Evolutionary conservation across 441 rosid species (phyloP).

Genomic region (Corymbia calophylla): DNA sequence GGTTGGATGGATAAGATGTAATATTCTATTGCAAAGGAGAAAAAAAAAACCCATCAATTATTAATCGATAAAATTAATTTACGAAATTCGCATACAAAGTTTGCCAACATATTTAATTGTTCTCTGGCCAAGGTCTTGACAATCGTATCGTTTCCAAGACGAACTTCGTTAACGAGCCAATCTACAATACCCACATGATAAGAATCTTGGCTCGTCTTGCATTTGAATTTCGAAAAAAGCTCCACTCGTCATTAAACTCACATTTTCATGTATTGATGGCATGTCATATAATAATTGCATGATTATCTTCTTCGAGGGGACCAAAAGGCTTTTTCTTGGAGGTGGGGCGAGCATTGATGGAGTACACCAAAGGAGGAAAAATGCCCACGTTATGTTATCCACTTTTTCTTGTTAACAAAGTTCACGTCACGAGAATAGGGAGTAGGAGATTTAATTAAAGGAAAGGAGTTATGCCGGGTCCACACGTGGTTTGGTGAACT

Average conservation of each 20-base stretch:
- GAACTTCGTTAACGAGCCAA: background rate
- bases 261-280: background rate
- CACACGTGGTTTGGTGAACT: background rate
- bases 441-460: background rate
- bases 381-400: background rate
- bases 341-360: background rate
- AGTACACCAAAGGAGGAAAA: background rate
- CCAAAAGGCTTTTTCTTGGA: background rate
- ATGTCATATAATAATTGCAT: background rate
- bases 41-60: background rate
- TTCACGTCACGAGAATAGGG: background rate
- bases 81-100: background rate
- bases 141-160: background rate
- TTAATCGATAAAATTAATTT: background rate
- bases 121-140: background rate
- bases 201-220: background rate
- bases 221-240: background rate
- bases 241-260: background rate
- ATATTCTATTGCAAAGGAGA: background rate
- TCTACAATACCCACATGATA: background rate
- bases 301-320: background rate
- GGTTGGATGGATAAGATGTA: background rate
- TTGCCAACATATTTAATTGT: background rate
- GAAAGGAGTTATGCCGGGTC: background rate
- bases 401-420: background rate